These are phyloP conservation scores for Phascolomyces articulosus DNA, from an alignment of 371 early-diverging fungal species.

Conservation along the genomic window DNA sequence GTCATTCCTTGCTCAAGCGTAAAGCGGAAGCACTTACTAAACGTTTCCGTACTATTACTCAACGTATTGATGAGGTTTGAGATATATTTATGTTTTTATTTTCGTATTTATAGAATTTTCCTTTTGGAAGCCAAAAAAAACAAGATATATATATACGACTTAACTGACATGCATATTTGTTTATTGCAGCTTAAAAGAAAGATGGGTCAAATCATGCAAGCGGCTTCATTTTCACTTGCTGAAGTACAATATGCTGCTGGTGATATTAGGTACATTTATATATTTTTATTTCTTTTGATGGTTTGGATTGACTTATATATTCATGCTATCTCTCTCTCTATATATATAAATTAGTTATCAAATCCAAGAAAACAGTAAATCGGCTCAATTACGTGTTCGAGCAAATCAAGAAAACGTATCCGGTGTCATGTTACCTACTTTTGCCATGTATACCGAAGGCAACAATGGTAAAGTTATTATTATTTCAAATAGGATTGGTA, in stretches of 20 bases:
- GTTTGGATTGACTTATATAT: background rate
- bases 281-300: background rate
- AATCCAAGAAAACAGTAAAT: slow-evolving; percentile 91
- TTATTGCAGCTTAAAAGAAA: slow-evolving; percentile 20
- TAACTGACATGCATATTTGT: slow-evolving; percentile 2
- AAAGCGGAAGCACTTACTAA: slow-evolving; percentile 98
- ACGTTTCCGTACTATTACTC: slow-evolving; percentile 93
- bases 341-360: slow-evolving; percentile 87
- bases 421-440: slow-evolving; percentile 94
- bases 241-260: slow-evolving; percentile 98
- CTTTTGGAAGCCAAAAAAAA: no score
- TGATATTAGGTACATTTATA: slow-evolving; percentile 79
- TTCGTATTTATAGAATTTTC: background rate
- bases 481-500: no score
- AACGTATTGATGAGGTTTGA: slow-evolving; percentile 88
- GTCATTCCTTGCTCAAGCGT: slow-evolving; percentile 96
- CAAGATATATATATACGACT: background rate
- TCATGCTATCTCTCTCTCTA: background rate
- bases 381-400: slow-evolving; percentile 88
- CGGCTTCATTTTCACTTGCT: slow-evolving; percentile 96
- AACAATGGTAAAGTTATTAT: slow-evolving; percentile 67
- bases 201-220: slow-evolving; percentile 98
- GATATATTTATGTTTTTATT: no score
- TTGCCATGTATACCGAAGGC: slow-evolving; percentile 87
- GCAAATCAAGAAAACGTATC: slow-evolving; percentile 97